Evolutionary conservation across 495 filamentous ascomycete species (phyloP), one percentile per base, ranked within the genome.

Genomic region (Tuber magnatum): DNA sequence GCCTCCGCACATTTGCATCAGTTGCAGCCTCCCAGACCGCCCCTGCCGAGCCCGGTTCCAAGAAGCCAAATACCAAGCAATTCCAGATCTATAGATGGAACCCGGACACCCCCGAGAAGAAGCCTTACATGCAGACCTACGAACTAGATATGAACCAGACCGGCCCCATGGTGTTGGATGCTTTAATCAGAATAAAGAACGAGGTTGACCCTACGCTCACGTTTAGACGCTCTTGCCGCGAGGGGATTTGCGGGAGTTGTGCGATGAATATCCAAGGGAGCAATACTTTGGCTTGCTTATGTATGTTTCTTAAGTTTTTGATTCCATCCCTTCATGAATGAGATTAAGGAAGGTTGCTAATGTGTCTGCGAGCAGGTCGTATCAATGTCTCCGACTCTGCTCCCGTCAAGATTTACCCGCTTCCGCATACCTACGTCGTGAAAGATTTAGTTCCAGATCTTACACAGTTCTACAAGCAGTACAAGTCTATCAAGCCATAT

Each of bases 1-100:
- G 65, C 68, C 68, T 43, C 38, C 78, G 80, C 42, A 69, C 68
- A 39, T 75, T 83, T 18, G 82, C 82, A 74, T 83, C 81, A 1
- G 79, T 83, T 35, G 77, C 81, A 24, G 80, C 82, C 38, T 75
- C 79, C 20, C 76, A 81, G 40, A 51, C 75, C 9, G 73, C 74
- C 41, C 81, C 81, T 4, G 32, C 74, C 28, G 44, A 42, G 38
- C 71, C 79, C 12, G 69, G 70, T 39, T 40, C 68, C 28, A 75
- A 81, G 72, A 41, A 88, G 35, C 83, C 90, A 71, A 90, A 88
- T 80, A 90, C 91, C 84, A 98, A 97, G 89, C 93, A 92, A 74
- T 99, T 99, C 90, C 92, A 97, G 85, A 90, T 99, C 89, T 99
- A 99, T 90, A 91, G 95, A 81, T 99, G 95, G 95, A 96, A 96